Percentiles rank a stretch among this genome's conserved stretches.
These are phyloP conservation scores for Chaetoscypha palmicola DNA, from an alignment of 2,329 filamentous ascomycete species.

Conservation along the genomic window DNA sequence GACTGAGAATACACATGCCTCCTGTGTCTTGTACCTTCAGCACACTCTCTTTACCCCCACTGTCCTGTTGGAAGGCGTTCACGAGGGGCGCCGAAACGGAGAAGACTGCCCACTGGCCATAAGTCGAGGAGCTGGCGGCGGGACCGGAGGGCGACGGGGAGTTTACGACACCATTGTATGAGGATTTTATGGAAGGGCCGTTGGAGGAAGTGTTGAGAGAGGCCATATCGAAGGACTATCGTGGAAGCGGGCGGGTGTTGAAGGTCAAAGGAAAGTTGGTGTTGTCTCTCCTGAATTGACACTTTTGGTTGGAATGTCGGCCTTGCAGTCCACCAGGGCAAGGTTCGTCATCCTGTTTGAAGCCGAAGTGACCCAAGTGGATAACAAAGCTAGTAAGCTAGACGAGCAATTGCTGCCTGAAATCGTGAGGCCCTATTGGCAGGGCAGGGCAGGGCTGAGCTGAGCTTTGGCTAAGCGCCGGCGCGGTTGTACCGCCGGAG, in stretches of 20 bases:
- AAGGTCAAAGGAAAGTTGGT: conserved; percentile 1
- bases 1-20: conserved; percentile 42
- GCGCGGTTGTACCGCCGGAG: too few species aligned
- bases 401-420: too few species aligned
- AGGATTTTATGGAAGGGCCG: conserved; percentile 77
- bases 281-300: neutral
- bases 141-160: conserved; percentile 48
- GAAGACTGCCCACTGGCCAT: conserved; percentile 89
- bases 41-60: conserved; percentile 81
- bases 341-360: neutral
- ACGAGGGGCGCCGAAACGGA: conserved; percentile 85
- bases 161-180: conserved; percentile 64
- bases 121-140: conserved; percentile 65
- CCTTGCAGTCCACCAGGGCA: neutral
- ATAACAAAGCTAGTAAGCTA: too few species aligned
- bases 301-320: conserved; percentile 1
- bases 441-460: too few species aligned
- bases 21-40: conserved; percentile 90
- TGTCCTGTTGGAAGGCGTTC: conserved; percentile 83
- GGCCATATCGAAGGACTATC: conserved; percentile 50
- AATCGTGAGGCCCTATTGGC: too few species aligned
- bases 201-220: conserved; percentile 74
- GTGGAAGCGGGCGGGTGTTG: neutral
- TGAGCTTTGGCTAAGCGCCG: too few species aligned
- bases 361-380: too few species aligned